Evolutionary conservation across 2,329 filamentous ascomycete genomes (phyloP), one percentile per base, ranked within the genome.

Genomic region (Cadophora sp.): DNA sequence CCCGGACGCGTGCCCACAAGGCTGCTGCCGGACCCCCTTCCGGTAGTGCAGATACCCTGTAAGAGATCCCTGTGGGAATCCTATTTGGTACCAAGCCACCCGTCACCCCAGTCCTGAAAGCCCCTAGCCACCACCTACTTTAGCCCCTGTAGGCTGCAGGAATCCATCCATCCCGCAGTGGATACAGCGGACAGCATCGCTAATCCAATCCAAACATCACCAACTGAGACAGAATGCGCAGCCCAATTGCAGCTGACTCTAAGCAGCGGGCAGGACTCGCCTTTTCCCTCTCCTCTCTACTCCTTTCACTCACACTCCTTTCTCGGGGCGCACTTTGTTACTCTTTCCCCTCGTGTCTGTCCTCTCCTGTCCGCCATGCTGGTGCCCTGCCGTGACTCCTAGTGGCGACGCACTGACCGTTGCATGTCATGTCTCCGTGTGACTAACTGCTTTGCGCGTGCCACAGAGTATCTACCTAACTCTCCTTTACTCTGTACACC

Each of bases 381-480:
- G 6, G 43, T 37, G 61, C 51, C 50, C 34, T 51, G 29, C 26
- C 62, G 31, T 68, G 62, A 69, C 63, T 71, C 65, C 64, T 14
- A 61, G 70, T 71, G 72, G 72, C 70, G 72, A 71, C 70, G 69
- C 66, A 63, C 62, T 51, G 24, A 24, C 46, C 19, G 34, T 62
- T n/a, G 24, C 55, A 22, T 1, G 37, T 40, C 55, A 22, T 1
- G 37, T 40, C 69, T 53, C 71, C 73, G 70, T 76, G 74, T 76
- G 74, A 76, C 74, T 73, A 69, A 72, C 40, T 63, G 34, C 34
- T 67, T 64, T 68, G 69, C 74, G 73, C 71, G 73, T 75, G 73
- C 72, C 71, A 73, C 69, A 53, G 37, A 63, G 43, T 8, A 11
- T 8, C 19, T 14, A 48, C 43, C 6, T 19, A n/a, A 22, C 43